Conservation (phyloP, 164 flowering plant genomes). For the Litsea cubeba region DNA sequence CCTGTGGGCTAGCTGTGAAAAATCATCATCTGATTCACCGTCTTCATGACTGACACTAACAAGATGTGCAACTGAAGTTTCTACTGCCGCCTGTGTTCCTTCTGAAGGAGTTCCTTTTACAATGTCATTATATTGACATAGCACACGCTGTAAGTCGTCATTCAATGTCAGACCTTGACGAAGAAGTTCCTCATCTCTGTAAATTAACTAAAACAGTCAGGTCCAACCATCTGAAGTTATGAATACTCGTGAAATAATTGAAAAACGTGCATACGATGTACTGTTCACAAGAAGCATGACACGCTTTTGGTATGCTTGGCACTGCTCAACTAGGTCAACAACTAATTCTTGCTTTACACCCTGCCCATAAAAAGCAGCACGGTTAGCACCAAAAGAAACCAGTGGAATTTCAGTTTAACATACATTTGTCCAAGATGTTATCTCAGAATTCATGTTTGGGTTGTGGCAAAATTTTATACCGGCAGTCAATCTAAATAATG, state of each 20-base stretch:
- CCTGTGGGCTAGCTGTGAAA: conserved; percentile 83
- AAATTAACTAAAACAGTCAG: conserved; percentile 14
- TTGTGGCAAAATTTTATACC: no score
- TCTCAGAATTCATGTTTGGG: no score
- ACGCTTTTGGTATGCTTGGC: conserved; percentile 77
- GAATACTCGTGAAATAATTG: neutral
- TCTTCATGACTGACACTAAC: conserved; percentile 78
- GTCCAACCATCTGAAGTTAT: neutral
- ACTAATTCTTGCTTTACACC: conserved; percentile 77
- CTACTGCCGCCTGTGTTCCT: conserved; percentile 16
- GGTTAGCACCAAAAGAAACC: neutral
- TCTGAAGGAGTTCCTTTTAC: conserved; percentile 42
- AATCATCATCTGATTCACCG: conserved; percentile 90
- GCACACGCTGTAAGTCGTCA: conserved; percentile 83
- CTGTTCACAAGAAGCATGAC: conserved; percentile 77
- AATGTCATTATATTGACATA: conserved; percentile 66
- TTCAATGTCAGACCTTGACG: conserved; percentile 78
- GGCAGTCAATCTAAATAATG: no score
- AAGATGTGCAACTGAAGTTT: conserved; percentile 46
- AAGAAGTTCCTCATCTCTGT: conserved; percentile 87
- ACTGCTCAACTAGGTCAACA: conserved; percentile 92
- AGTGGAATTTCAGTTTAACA: no score
- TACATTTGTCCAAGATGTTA: no score
- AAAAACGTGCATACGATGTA: conserved; percentile 49
- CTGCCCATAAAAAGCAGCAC: conserved; percentile 35